Conservation (phyloP, 164 flowering plant species). For the Vitis vinifera region DNA sequence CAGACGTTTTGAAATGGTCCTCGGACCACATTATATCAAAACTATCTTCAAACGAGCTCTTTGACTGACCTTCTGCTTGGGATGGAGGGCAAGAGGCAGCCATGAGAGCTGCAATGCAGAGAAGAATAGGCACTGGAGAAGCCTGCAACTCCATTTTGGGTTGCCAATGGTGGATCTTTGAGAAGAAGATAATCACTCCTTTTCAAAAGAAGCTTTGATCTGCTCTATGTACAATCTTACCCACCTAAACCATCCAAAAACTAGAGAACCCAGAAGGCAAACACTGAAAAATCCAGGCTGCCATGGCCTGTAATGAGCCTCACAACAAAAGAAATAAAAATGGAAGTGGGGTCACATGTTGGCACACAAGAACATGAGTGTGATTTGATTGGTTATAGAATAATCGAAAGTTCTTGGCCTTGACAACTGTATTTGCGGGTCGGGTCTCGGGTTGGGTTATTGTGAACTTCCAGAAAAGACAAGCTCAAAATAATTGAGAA, state of each 20-base stretch:
- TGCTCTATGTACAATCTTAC: background rate
- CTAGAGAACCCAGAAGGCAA: background rate
- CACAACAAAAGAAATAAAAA: background rate
- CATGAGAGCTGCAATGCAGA: conserved; percentile 34
- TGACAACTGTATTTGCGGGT: conserved; percentile 26
- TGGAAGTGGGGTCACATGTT: conserved; percentile 16
- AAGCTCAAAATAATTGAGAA: too few species aligned
- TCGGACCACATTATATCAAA: conserved; percentile 83
- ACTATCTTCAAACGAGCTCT: conserved; percentile 53
- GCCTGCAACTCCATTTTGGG: conserved; percentile 27
- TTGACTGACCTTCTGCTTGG: conserved; percentile 32
- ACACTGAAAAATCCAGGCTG: conserved; percentile 24
- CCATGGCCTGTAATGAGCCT: background rate
- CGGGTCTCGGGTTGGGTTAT: background rate
- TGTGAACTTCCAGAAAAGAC: background rate
- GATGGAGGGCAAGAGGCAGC: conserved; percentile 18
- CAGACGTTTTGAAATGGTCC: conserved; percentile 75
- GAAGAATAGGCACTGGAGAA: conserved; percentile 25
- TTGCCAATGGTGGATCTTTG: background rate
- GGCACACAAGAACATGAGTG: conserved; percentile 15
- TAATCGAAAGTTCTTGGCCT: conserved; percentile 21
- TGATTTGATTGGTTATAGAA: conserved; percentile 23
- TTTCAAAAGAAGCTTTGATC: too few species aligned
- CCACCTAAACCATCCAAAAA: background rate
- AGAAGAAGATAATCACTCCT: background rate